Evolutionary conservation across 345 rosid genomes (phyloP), one percentile per base, ranked within the genome.

Genomic region (Euphorbia tirucalli): DNA sequence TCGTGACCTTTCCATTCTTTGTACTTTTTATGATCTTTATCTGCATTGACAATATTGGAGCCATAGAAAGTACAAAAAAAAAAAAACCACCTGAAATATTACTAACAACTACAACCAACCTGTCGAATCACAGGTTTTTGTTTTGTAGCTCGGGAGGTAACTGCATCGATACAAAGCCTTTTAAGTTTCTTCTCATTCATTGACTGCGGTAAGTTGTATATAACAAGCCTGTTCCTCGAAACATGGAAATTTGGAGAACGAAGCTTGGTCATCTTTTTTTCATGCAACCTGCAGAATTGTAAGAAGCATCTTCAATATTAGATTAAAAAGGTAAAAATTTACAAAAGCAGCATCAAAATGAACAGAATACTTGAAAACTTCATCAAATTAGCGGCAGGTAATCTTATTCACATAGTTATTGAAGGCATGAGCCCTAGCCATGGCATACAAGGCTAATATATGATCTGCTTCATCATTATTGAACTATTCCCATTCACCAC

Each of bases 191-290:
- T 85, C 69, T 86, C 94, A 19, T 87, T 67, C 93, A 90, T 82
- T 52, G 91, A 82, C 73, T 89, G 93, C 5, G 99, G 99, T 43
- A 95, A 77, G 83, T 95, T 95, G 82, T 90, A 88, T 43, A 95
- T 79, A 60, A 90, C 78, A 71, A 95, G 86, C 77, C 99, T 82
- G 30, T 87, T 95, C 84, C 80, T 86, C 54, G 97, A 89, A 44
- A 92, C 96, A 75, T 90, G 99, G 69, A 90, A 92, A 75, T 95
- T 95, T 7, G 93, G 99, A 72, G 99, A 95, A 72, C 80, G 85
- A 73, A 95, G 99, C 85, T 88, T 95, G 24, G 83, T 84, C 85
- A 71, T 85, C 89, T 90, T 95, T 78, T 84, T 88, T 85, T 88
- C 93, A 44, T 90, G 88, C 80, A 95, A 77, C 79, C 99, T 95